Base-by-base conservation (phyloP, 2,329 filamentous ascomycete genomes). In the Waltergamsia citrina region DNA sequence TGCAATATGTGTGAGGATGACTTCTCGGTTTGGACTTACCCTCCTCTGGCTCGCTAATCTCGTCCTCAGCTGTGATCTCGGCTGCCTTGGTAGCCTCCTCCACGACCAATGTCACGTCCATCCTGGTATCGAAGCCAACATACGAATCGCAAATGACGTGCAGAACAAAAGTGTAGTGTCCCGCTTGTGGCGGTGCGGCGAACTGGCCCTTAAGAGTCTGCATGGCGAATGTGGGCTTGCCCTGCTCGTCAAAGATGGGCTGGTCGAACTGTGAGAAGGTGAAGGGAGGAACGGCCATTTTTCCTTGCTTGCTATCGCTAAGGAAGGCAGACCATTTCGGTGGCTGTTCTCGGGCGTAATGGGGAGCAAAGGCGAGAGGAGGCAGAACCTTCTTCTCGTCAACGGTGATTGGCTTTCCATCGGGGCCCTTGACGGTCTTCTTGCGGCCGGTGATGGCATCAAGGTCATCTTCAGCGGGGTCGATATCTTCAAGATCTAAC, bases 151-250 rank as follows among this genome's bases (percentile, higher is more conserved):
- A 95, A 35, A 96, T 70, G 42, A 95, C 67, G 57, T 96, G 82
- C 78, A 96, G 84, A 40, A 87, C 82, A 54, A 98, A 98, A 2
- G 84, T 88, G 63, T 94, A 98, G 56, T 88, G 82, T 29, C 90
- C 92, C 5, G 85, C 75, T 54, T 94, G 85, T 17, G 90, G 87
- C 28, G 92, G 92, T 2, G 92, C 90, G 44, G 90, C 85, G 59
- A 98, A 98, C 56, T 95, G 86, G 56, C 93, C 90, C 69, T 94
- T 96, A 50, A 96, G 69, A 4, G 92, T 98, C 59, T 96, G 88
- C 63, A 98, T 81, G 49, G 88, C 81, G 63, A 85, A 98, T 3
- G 92, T 96, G 3, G 90, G 90, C 53, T 83, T 84, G 47, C 84
- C 86, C 41, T 78, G 71, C 26, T 77, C 78, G 46, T 83, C 78